These are phyloP conservation scores for Sherardia arvensis DNA, from an alignment of 257 asterid genomes.

Conservation along the genomic window DNA sequence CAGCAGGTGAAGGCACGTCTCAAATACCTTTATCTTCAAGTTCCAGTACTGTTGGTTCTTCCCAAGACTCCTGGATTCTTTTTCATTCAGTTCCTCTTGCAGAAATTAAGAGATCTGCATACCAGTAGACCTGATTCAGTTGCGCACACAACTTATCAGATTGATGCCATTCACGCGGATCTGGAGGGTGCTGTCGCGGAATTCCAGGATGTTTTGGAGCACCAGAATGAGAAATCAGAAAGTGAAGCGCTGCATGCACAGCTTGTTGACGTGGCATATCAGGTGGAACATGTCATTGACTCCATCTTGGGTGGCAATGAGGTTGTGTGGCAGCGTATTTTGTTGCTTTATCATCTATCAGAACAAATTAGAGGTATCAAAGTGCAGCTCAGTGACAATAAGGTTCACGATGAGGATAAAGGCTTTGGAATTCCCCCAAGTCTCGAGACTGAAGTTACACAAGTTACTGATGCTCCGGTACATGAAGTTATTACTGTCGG, in stretches of 20 bases:
- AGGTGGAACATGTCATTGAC: conserved; percentile 3
- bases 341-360: neutral
- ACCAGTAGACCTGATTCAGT: neutral
- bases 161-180: neutral
- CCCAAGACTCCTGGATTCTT: neutral
- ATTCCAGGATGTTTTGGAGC: neutral
- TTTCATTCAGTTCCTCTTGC: neutral
- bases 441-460: neutral
- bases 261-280: neutral
- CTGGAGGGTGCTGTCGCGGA: neutral
- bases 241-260: neutral
- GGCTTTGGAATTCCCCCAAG: neutral
- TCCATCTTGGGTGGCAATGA: neutral
- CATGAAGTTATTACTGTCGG: neutral
- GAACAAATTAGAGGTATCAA: neutral
- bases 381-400: no score
- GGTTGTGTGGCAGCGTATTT: neutral
- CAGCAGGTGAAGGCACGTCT: neutral
- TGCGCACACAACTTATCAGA: neutral
- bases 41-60: neutral
- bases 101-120: neutral
- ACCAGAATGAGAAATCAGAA: neutral
- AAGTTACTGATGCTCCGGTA: neutral
- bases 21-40: neutral
- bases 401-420: neutral